Evolutionary conservation across 169 alveolate genomes (phyloP), one percentile per base, ranked within the genome.

Genomic region (Toxoplasma gondii): DNA sequence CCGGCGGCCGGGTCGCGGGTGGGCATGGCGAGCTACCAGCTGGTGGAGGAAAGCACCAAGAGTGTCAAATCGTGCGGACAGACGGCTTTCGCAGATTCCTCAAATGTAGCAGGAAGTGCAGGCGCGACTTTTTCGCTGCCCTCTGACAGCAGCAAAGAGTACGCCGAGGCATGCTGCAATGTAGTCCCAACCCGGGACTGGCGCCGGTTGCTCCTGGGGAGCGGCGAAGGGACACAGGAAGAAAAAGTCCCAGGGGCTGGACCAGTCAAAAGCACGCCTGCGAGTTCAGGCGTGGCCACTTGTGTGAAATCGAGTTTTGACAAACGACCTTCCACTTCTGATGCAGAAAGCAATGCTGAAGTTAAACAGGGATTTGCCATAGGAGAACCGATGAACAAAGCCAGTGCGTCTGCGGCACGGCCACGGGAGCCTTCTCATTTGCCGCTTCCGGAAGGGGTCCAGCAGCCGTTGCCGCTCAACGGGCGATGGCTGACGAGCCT

Each of bases 151-250:
- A 82, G 27, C 41, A 29, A 82, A 67, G 67, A 29, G 64, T 82
- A 82, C 64, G 90, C 90, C 69, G 90, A 38, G 53, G 90, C 90
- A 16, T 82, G 90, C 38, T 82, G 90, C 90, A 82, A 44, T 24
- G 64, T 82, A 5, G 90, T 82, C 69, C 90, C 90, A 41, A 36
- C 41, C 1, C 90, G 90, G 27, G 90, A 82, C 90, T 82, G 90
- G 90, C 54, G 67, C 17, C 69, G 38, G 12, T 67, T 82, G 12
- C 90, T 82, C 38, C 90, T 82, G 7, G 90, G 64, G 27, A 36
- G n/a, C n/a, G 74, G 29, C 1, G 58, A 49, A 12, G 12, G 29
- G 74, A 64, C n/a, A 1, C n/a, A 22, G 74, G 74, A 27, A 64
- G 74, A 27, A 19, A 16, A 27, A 64, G 24, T 19, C 74, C 22